A percentile compares a stretch with the other conserved stretches of the same genome.
phyloP scores from a whole-genome alignment of 345 rosid genomes.

The Brassica napus region DNA sequence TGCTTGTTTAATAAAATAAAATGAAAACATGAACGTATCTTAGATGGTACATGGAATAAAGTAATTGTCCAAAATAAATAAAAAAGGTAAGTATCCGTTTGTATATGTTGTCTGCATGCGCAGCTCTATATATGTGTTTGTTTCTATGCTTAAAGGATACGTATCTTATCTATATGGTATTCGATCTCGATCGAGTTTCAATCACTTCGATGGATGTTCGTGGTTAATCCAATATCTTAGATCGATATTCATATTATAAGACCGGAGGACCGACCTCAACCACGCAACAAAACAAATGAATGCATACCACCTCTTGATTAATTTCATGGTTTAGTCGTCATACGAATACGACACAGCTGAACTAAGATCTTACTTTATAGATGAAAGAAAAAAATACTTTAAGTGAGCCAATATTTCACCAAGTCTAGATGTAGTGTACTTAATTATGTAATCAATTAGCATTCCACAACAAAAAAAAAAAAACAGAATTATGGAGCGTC shows the following conservation, averaged over 20 bases:
- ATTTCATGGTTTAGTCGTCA: not conserved
- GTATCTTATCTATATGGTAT: not conserved
- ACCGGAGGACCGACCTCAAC: not conserved
- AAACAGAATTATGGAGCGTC: not conserved
- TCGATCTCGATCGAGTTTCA: not conserved
- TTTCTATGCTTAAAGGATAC: not conserved
- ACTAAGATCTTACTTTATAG: not conserved
- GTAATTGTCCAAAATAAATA: not conserved
- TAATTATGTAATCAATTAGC: not conserved
- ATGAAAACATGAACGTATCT: slow-evolving; percentile 8
- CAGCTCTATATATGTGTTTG: not conserved
- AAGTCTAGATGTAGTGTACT: not conserved
- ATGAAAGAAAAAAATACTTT: not conserved
- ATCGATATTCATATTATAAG: not conserved
- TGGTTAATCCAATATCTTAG: not conserved
- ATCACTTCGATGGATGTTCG: not conserved
- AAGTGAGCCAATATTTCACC: not conserved
- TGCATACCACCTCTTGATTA: not conserved
- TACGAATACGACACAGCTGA: not conserved
- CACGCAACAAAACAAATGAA: not conserved
- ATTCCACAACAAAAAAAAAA: not conserved
- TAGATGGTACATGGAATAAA: slow-evolving; percentile 8
- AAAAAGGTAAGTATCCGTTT: not conserved
- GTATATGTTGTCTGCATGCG: not conserved
- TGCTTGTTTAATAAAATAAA: slow-evolving; percentile 13